These are phyloP conservation scores for Mallotus nudiflorus DNA, from an alignment of 345 rosid genomes.

Conservation along the genomic window DNA sequence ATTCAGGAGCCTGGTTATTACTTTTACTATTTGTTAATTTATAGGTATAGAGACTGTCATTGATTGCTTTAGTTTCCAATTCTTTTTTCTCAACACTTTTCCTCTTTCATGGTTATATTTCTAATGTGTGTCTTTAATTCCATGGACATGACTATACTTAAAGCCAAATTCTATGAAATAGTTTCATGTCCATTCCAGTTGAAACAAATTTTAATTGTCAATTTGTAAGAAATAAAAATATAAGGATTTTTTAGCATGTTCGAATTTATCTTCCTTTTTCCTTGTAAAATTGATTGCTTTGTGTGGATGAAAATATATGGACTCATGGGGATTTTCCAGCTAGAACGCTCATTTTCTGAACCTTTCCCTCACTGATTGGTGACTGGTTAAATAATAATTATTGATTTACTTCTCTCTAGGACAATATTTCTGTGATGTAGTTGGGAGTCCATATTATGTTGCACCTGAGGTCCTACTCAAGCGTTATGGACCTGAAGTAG, in stretches of 20 bases:
- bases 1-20: background rate
- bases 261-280: too few species aligned
- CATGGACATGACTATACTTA: too few species aligned
- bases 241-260: background rate
- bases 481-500: conserved; percentile 85
- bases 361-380: background rate
- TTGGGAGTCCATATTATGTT: conserved; percentile 97
- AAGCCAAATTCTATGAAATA: too few species aligned
- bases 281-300: too few species aligned
- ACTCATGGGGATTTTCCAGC: background rate
- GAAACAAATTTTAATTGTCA: background rate
- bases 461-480: conserved; percentile 95
- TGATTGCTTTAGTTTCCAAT: too few species aligned
- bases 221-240: too few species aligned
- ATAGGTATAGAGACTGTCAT: too few species aligned
- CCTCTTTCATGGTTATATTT: too few species aligned
- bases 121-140: too few species aligned
- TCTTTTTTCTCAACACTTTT: too few species aligned
- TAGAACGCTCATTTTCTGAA: background rate
- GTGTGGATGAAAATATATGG: background rate
- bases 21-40: background rate
- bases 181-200: too few species aligned
- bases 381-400: too few species aligned
- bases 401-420: conserved; percentile 49
- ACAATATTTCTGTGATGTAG: conserved; percentile 78